Evolutionary conservation across 2,329 filamentous ascomycete species (phyloP).

Genomic region (Penicillium verrucosum): DNA sequence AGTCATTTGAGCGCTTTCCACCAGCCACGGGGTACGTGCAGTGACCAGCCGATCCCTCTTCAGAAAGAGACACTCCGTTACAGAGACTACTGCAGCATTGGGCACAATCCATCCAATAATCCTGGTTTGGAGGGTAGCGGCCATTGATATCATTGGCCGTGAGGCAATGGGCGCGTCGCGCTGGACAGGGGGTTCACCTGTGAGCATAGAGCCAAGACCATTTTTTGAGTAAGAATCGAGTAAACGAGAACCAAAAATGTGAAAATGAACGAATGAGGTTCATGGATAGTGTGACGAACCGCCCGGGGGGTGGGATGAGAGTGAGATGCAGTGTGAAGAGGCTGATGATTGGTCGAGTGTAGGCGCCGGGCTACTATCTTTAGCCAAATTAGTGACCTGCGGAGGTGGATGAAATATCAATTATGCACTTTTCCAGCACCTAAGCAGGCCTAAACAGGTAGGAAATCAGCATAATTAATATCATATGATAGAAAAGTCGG

Average conservation of each 20-base stretch:
- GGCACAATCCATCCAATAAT: conserved; percentile 23
- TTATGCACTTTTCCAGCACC: conserved; percentile 10
- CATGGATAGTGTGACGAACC: conserved; percentile 23
- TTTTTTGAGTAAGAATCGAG: conserved; percentile 14
- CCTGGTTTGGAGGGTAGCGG: conserved; percentile 3
- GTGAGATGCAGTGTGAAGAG: conserved; percentile 11
- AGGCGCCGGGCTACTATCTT: conserved; percentile 34
- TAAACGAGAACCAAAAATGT: conserved; percentile 1
- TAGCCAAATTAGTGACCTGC: conserved; percentile 20
- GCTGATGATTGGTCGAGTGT: conserved; percentile 22
- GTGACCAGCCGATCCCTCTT: conserved; percentile 17
- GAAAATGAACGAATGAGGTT: conserved; percentile 12
- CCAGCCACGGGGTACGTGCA: conserved; percentile 16
- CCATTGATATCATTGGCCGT: conserved; percentile 14
- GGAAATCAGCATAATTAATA: background rate
- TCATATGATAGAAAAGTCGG: background rate
- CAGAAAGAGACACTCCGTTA: conserved; percentile 15
- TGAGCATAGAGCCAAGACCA: conserved; percentile 10
- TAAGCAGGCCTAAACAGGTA: background rate
- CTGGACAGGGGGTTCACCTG: conserved; percentile 5
- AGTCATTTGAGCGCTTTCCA: conserved; percentile 21
- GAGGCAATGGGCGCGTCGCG: conserved; percentile 22
- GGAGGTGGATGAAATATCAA: conserved; percentile 11
- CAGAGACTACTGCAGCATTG: conserved; percentile 35
- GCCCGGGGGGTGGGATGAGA: conserved; percentile 9